Conservation (phyloP, 257 asterid species). For the Przewalskia tangutica region DNA sequence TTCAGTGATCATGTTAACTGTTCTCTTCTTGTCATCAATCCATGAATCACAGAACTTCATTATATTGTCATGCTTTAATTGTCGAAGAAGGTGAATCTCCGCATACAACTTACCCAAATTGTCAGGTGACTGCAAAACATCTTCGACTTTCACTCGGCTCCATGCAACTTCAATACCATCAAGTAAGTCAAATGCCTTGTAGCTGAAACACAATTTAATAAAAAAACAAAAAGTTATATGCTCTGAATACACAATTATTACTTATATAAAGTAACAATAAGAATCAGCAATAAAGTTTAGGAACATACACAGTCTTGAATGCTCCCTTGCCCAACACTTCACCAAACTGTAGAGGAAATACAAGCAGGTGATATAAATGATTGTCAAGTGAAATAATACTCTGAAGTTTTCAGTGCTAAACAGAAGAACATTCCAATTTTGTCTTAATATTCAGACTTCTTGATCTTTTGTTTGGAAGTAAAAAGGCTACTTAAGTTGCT, state of each 20-base stretch:
- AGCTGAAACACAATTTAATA: slow-evolving; percentile 22
- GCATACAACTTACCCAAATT: slow-evolving; percentile 63
- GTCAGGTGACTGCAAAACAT: slow-evolving; percentile 48
- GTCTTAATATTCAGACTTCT: not conserved
- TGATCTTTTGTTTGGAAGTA: not conserved
- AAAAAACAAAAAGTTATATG: not conserved
- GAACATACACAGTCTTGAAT: slow-evolving; percentile 69
- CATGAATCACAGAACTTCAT: slow-evolving; percentile 45
- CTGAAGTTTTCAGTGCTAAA: not conserved
- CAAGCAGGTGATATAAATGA: not conserved
- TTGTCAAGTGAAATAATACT: not conserved
- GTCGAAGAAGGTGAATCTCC: slow-evolving; percentile 68
- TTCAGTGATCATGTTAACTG: slow-evolving; percentile 82
- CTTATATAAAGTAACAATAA: not conserved
- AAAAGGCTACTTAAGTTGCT: not conserved
- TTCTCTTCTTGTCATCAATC: slow-evolving; percentile 72
- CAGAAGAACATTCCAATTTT: not conserved
- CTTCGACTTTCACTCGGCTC: slow-evolving; percentile 59
- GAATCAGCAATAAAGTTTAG: not conserved
- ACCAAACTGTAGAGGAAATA: slow-evolving; percentile 37
- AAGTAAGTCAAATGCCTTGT: slow-evolving; percentile 64
- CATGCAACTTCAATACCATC: slow-evolving; percentile 90
- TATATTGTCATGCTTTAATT: slow-evolving; percentile 59
- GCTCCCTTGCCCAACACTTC: slow-evolving; percentile 84
- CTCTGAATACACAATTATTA: not conserved